Conservation (phyloP, 495 filamentous ascomycete genomes). For the Aspergillus steynii region DNA sequence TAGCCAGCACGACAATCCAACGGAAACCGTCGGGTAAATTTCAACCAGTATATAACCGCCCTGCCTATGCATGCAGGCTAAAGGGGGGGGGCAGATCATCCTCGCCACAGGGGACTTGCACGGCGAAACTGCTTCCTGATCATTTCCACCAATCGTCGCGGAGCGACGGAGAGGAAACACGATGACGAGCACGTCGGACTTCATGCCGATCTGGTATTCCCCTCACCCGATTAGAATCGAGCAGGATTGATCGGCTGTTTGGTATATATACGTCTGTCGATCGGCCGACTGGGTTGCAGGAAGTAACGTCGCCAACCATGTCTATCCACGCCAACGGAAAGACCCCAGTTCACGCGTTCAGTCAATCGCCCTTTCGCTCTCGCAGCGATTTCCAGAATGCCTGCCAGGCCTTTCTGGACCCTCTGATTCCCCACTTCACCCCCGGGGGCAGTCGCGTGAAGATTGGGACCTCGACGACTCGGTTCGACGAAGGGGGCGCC, state of each 20-base stretch:
- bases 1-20: background rate
- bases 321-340: constrained; percentile 18
- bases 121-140: background rate
- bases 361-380: constrained; percentile 32
- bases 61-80: no score
- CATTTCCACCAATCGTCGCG: background rate
- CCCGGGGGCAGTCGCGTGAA: constrained; percentile 56
- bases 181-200: background rate
- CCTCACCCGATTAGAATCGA: background rate
- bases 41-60: background rate
- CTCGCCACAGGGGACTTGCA: background rate
- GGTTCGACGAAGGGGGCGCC: constrained; percentile 73
- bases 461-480: constrained; percentile 63
- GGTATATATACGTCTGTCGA: background rate
- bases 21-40: background rate
- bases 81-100: no score
- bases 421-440: constrained; percentile 64
- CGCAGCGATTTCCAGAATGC: constrained; percentile 58
- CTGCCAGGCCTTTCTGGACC: constrained; percentile 59
- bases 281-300: background rate
- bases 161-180: background rate
- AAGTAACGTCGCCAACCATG: constrained; percentile 19
- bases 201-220: background rate
- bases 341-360: constrained; percentile 26
- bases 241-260: background rate